These are phyloP conservation scores for Scedosporium dehoogii DNA, from an alignment of 2,329 filamentous ascomycete genomes.

Conservation along the genomic window DNA sequence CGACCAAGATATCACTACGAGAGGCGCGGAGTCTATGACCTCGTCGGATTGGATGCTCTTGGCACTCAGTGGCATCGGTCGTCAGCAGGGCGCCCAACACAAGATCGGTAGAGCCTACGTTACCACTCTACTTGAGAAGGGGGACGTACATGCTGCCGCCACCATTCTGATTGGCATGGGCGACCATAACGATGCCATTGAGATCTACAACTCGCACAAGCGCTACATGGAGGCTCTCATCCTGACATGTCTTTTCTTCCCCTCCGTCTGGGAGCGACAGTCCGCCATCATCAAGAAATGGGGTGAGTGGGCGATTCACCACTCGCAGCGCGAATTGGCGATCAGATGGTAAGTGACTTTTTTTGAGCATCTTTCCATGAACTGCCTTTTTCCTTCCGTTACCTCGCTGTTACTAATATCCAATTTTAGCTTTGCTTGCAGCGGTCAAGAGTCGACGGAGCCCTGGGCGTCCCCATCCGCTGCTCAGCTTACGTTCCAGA, in stretches of 20 bases:
- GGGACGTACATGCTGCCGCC: constrained; percentile 83
- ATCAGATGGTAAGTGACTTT: constrained; percentile 56
- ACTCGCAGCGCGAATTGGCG: constrained; percentile 80
- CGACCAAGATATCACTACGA: constrained; percentile 69
- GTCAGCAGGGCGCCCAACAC: constrained; percentile 62
- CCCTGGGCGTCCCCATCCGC: constrained; percentile 83
- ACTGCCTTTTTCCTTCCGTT: background rate
- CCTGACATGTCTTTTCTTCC: constrained; percentile 72
- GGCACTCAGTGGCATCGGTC: constrained; percentile 79
- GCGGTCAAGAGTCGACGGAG: constrained; percentile 72
- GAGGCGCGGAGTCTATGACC: constrained; percentile 77
- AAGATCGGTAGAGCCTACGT: constrained; percentile 87
- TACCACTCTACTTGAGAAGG: constrained; percentile 77
- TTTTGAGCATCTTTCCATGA: too few relatives aligned
- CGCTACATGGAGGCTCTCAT: constrained; percentile 89
- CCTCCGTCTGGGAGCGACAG: constrained; percentile 83
- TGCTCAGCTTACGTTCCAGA: constrained; percentile 46
- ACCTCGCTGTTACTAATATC: background rate
- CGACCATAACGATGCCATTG: constrained; percentile 87
- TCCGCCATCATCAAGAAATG: constrained; percentile 83
- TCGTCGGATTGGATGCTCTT: constrained; percentile 96
- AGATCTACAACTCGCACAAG: constrained; percentile 88
- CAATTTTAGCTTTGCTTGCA: constrained; percentile 67
- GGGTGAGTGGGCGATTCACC: constrained; percentile 84
- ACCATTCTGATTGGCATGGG: constrained; percentile 89